Base-by-base conservation (phyloP, 2,329 filamentous ascomycete species). In the Xylariomycetidae sp. region DNA sequence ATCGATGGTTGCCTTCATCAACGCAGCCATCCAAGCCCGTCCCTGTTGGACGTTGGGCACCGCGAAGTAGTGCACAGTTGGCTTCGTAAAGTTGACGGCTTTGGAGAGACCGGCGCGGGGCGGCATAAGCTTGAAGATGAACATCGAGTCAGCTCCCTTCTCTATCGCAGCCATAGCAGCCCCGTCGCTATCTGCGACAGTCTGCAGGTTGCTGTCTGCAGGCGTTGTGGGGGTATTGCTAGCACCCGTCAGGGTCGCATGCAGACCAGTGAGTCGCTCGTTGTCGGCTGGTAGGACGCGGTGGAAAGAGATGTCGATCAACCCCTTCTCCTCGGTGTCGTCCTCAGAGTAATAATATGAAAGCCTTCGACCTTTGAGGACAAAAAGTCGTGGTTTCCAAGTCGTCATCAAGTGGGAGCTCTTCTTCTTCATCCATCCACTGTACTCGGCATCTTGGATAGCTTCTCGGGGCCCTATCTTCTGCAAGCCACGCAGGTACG, bases 341-440 rank as follows among this genome's bases (percentile, higher is more conserved):
- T 85, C 78, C 53, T 96, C 90, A 1, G 85, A 85, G 58, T 98
- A 98, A 63, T 94, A 98, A 64, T 98, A 98, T 0, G 89, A 88
- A 19, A 98, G 67, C 4, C 92, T 81, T 32, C 90, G 80, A 19
- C 92, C 92, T 52, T 88, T 89, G 37, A 98, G 76, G 6, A 98
- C 82, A 54, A 98, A 98, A n/a, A 96, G 72, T 10, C 92, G 81
- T 10, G 89, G 85, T 55, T 96, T 98, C 92, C 92, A 98, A 2
- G 89, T 95, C 3, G 88, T 88, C 82, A 98, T 95, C 20, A 96
- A 69, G 52, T 90, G 92, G 2, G 87, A 90, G 39, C 87, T 95
- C 61, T 93, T 89, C 72, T 98, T 98, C 70, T 92, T 96, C 92
- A 98, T 98, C 92, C 92, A 98, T 1, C 92, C 92, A 51, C 82